Evolutionary conservation across 1,139 yeast genomes (phyloP), one percentile per base, ranked within the genome.

Genomic region (Scheffersomyces illinoinensis): DNA sequence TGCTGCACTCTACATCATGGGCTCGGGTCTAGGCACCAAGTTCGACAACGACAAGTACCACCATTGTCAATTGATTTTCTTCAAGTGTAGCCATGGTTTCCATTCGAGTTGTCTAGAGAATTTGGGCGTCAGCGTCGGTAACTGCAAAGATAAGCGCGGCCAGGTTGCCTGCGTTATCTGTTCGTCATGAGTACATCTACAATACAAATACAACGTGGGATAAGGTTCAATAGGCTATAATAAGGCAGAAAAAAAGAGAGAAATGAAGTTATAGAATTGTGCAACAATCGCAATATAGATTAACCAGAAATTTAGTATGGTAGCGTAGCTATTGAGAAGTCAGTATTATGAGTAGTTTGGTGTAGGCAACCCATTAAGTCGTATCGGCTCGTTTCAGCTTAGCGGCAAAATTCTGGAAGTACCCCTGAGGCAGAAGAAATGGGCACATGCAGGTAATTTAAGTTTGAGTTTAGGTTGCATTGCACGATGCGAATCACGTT

Each of bases 51-150:
- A 53, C 12, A 55, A 60, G 18, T 66, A 60, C 58, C 58, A 61
- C 24, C 67, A 67, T 52, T 67, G 70, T 52, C 69, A 69, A 55
- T 60, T 79, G 51, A 68, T 75, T 0, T 69, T 76, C 47, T 80
- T 80, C 67, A 73, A 73, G 60, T 80, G 84, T 65, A 64, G 79
- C 3, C 97, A 92, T 72, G 86, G 88, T 0, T 91, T 89, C 68
- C 97, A 92, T 69, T 67, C 75, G 20, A 75, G 75, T 21, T 91
- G 97, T 67, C 74, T 91, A 58, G 71, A 67, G 51, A 53, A 47
- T 10, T 57, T 61, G 52, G 64, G 64, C 5, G 59, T 65, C 17
- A 33, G 43, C 17, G 43, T 33, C 12, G 43, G 43, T 12, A 14
- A 17, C 17, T 3, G 43, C 17, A 12, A 33, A 10, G 43, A 33